Conservation (phyloP, 2,329 filamentous ascomycete genomes). For the Verticillium nonalfalfae region DNA sequence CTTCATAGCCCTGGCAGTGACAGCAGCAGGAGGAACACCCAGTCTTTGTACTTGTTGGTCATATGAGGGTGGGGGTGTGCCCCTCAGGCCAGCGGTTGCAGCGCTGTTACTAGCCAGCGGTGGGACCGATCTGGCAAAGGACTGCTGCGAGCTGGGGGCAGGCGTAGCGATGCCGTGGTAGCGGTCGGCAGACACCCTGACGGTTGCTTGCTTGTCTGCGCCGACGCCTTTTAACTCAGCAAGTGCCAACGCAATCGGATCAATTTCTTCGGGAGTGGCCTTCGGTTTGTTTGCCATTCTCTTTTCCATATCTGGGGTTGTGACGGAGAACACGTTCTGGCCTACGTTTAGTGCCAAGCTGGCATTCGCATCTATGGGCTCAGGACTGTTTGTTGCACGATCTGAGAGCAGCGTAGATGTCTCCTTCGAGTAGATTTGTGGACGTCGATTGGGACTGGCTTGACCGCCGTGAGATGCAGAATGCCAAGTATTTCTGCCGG, state of each 20-base stretch:
- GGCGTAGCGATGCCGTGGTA: constrained; percentile 93
- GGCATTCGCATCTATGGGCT: constrained; percentile 84
- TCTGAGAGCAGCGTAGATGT: constrained; percentile 30
- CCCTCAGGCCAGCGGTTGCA: constrained; percentile 53
- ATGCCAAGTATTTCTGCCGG: constrained; percentile 56
- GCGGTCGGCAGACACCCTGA: constrained; percentile 88
- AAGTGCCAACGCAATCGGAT: constrained; percentile 87
- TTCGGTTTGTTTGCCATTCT: constrained; percentile 25
- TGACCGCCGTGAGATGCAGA: constrained; percentile 18
- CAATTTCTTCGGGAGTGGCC: constrained; percentile 55
- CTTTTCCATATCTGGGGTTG: constrained; percentile 62
- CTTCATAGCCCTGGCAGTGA: constrained; percentile 92
- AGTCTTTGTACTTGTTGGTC: constrained; percentile 71
- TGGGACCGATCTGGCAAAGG: constrained; percentile 35
- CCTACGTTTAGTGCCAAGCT: constrained; percentile 92
- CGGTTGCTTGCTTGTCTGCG: constrained; percentile 68
- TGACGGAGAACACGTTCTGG: constrained; percentile 92
- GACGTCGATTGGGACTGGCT: constrained; percentile 26
- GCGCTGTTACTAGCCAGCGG: constrained; percentile 29
- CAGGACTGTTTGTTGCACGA: constrained; percentile 56
- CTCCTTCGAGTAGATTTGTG: constrained; percentile 31
- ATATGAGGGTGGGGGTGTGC: constrained; percentile 83
- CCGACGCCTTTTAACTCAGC: constrained; percentile 84
- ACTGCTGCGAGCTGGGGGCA: constrained; percentile 42
- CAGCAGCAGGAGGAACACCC: constrained; percentile 83